Percentiles rank a stretch among this genome's conserved stretches.
phyloP scores from a whole-genome alignment of 2,329 filamentous ascomycete species.

The Eutypella sp. region DNA sequence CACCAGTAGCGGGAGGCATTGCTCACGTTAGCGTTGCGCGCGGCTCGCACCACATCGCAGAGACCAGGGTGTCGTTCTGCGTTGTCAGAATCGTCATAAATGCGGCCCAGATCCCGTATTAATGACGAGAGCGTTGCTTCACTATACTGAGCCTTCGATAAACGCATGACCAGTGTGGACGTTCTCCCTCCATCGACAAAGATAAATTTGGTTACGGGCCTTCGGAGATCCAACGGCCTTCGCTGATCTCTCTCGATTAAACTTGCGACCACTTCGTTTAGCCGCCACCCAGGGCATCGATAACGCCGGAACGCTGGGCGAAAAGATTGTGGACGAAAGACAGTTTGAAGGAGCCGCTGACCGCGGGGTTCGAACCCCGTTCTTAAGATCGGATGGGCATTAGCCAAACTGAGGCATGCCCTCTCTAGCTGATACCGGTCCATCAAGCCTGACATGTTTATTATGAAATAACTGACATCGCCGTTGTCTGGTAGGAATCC shows the following conservation, averaged over 20 bases:
- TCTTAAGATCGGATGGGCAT: conserved; percentile 47
- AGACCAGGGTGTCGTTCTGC: conserved; percentile 36
- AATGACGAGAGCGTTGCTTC: conserved; percentile 40
- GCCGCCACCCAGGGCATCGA: conserved; percentile 35
- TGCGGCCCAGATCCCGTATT: conserved; percentile 42
- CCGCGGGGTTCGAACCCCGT: conserved; percentile 47
- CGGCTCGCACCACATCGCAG: conserved; percentile 42
- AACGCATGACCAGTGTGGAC: conserved; percentile 41
- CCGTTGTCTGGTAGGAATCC: conserved; percentile 38
- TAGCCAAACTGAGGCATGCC: conserved; percentile 39
- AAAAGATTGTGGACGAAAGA: conserved; percentile 32
- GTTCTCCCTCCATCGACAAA: conserved; percentile 45
- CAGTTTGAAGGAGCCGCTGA: conserved; percentile 44
- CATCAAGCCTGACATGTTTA: conserved; percentile 42
- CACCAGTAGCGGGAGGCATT: conserved; percentile 43
- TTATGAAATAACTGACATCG: conserved; percentile 43
- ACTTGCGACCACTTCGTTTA: conserved; percentile 35
- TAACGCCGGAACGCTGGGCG: conserved; percentile 39
- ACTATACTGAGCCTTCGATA: conserved; percentile 47
- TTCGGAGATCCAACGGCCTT: conserved; percentile 33
- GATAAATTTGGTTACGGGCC: conserved; percentile 44
- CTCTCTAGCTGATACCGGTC: conserved; percentile 39
- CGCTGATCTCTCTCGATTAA: conserved; percentile 39
- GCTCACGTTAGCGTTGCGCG: conserved; percentile 30
- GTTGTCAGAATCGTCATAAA: conserved; percentile 36